phyloP scores from a whole-genome alignment of 2,329 filamentous ascomycete species.

The Monilinia vaccinii-corymbosi region DNA sequence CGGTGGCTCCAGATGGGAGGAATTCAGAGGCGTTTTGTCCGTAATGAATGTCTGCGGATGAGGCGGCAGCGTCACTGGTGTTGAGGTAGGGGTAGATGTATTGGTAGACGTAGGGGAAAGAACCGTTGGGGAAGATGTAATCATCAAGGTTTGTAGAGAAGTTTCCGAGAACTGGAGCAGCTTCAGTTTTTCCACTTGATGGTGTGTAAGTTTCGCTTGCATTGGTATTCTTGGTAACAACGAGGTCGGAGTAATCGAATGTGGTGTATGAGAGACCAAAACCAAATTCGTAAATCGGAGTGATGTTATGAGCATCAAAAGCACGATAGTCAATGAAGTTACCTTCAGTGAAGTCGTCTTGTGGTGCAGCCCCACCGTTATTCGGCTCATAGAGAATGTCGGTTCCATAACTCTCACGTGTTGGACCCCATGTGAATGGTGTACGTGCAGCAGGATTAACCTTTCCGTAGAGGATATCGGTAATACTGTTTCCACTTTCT shows the following conservation, averaged over 20 bases:
- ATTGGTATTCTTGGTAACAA: constrained; percentile 25
- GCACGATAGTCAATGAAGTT: constrained; percentile 74
- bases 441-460: constrained; percentile 69
- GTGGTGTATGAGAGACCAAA: constrained; percentile 74
- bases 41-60: constrained; percentile 31
- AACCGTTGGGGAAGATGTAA: constrained; percentile 58
- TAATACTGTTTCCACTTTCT: constrained; percentile 70
- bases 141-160: constrained; percentile 52
- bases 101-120: constrained; percentile 35
- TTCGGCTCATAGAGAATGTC: constrained; percentile 45
- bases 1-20: constrained; percentile 36
- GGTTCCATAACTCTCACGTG: constrained; percentile 40
- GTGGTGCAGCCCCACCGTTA: constrained; percentile 56
- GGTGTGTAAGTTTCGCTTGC: constrained; percentile 32
- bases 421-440: constrained; percentile 70
- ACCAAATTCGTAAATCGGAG: constrained; percentile 73
- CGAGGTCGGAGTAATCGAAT: constrained; percentile 64
- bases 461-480: constrained; percentile 75
- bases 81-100: constrained; percentile 52
- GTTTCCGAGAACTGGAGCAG: constrained; percentile 56
- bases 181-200: constrained; percentile 49
- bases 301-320: constrained; percentile 55
- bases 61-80: constrained; percentile 41
- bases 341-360: constrained; percentile 67
- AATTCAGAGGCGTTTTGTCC: constrained; percentile 24